Conservation (phyloP, 139 green algal species). For the Zygnema cylindricum region DNA sequence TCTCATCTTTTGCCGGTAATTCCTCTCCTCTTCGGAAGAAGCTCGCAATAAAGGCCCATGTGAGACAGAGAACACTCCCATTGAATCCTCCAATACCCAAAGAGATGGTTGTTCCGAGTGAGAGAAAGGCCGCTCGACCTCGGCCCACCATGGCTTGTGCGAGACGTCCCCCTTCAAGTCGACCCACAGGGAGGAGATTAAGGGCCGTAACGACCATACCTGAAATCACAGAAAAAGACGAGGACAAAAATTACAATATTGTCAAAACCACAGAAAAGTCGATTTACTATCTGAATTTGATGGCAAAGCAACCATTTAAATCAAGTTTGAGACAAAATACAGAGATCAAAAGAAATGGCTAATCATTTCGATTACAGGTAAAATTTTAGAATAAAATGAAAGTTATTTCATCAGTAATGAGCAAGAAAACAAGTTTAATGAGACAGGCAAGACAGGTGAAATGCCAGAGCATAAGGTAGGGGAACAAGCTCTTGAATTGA, state of each 20-base stretch:
- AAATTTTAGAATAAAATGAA: no score
- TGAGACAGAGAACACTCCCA: slow-evolving; percentile 52
- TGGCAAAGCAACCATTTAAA: no score
- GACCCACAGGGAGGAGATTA: slow-evolving; percentile 44
- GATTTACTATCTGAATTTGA: no score
- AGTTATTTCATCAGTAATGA: no score
- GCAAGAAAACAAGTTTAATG: no score
- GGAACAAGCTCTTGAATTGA: no score
- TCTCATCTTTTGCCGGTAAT: slow-evolving; percentile 43
- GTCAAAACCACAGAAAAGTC: no score
- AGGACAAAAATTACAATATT: neutral
- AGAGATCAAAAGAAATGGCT: no score
- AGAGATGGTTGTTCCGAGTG: slow-evolving; percentile 2
- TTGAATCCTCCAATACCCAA: slow-evolving; percentile 33
- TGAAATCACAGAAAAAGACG: neutral
- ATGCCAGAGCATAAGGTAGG: no score
- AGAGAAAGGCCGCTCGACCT: neutral
- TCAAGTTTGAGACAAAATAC: no score
- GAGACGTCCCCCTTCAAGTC: slow-evolving; percentile 47
- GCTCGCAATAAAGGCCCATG: slow-evolving; percentile 45
- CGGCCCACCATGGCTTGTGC: slow-evolving; percentile 51
- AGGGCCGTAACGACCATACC: slow-evolving; percentile 46
- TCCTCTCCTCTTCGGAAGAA: slow-evolving; percentile 53
- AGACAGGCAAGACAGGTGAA: no score
- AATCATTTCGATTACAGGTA: no score